Evolutionary conservation across 768 basidiomycete genomes (phyloP), one percentile per base, ranked within the genome.

Genomic region (Lactarius pseudohatsudake): DNA sequence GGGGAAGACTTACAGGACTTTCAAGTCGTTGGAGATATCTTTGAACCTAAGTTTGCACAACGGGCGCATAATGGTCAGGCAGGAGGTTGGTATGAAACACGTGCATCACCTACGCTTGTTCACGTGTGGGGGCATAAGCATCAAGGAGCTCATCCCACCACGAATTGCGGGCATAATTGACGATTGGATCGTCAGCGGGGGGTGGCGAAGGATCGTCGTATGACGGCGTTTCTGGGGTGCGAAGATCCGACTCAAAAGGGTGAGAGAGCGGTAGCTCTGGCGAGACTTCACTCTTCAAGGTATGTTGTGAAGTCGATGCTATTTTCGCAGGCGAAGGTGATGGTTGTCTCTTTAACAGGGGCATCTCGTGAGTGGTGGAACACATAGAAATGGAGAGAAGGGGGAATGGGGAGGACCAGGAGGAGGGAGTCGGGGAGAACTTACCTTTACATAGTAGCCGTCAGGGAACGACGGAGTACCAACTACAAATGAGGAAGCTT

Each of bases 111-210:
- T 69, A 82, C 82, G 82, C 77, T 74, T 79, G 79, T 62, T 80
- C 78, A 61, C 76, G 77, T 57, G 73, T 76, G n/a, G 74, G 54
- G 40, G 78, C 72, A 66, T 84, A 84, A 30, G 76, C 77, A 45
- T 73, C 74, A 32, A 84, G 72, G n/a, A 84, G 77, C 59, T 74
- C 76, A 62, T 82, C 80, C 83, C 83, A 84, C 82, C 82, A 84
- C 40, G 75, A 73, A 64, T 77, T 76, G 53, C 77, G 75, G 47
- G 69, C 69, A 68, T 77, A 79, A 57, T 77, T 76, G 41, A 74
- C 55, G 2, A 74, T 72, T 7, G 77, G 73, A 58, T 77, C 64
- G 30, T 75, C 40, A 43, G 68, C 65, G 57, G 71, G 59, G 22
- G 59, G 56, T 26, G 64, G 65, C 18, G 67, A 61, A 50, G 54